phyloP scores from a whole-genome alignment of 148 eudicot species.

The Rhododendron molle region DNA sequence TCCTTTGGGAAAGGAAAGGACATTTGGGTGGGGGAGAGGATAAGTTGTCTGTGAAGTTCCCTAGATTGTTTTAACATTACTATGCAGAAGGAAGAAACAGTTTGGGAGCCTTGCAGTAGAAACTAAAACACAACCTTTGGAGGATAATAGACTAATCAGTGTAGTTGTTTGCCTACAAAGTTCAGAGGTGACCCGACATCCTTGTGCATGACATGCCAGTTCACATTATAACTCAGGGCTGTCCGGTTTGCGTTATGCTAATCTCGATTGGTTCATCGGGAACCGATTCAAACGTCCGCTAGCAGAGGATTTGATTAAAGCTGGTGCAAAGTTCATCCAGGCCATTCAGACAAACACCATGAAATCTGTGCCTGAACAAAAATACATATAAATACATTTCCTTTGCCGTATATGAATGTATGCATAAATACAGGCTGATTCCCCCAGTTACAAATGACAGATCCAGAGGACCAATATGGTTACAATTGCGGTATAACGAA shows the following conservation, averaged over 20 bases:
- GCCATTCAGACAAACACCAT: neutral
- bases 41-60: too few species aligned
- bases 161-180: too few species aligned
- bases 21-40: too few species aligned
- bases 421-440: neutral
- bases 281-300: neutral
- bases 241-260: neutral
- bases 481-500: neutral
- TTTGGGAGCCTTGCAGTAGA: too few species aligned
- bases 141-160: too few species aligned
- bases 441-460: neutral
- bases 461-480: neutral
- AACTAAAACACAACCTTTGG: too few species aligned
- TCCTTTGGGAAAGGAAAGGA: too few species aligned
- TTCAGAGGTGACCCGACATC: neutral
- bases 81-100: too few species aligned
- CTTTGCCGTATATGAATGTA: neutral
- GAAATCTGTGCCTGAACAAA: neutral
- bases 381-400: neutral
- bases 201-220: neutral
- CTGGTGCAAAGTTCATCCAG: neutral
- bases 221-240: neutral
- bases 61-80: too few species aligned
- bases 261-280: neutral
- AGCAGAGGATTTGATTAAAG: neutral